These are phyloP conservation scores for Aspergillus terreus DNA, from an alignment of 2,329 filamentous ascomycete genomes.

Conservation along the genomic window DNA sequence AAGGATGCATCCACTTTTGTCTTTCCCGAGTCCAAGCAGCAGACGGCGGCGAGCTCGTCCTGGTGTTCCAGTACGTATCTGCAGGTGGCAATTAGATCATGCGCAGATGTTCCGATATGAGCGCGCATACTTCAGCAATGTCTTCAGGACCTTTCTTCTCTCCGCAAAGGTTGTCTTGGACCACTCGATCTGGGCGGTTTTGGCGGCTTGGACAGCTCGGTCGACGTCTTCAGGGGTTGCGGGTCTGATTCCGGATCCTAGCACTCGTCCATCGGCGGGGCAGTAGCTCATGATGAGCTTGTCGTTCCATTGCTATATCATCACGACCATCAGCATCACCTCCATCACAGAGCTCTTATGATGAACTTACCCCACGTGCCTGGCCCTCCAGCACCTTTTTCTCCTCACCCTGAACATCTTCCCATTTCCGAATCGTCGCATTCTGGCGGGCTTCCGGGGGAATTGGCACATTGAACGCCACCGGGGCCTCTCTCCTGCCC, in stretches of 20 bases:
- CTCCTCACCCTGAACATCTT: conserved; percentile 29
- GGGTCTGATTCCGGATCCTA: conserved; percentile 65
- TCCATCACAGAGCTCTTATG: neutral
- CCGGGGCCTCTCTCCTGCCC: conserved; percentile 29
- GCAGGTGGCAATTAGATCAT: neutral
- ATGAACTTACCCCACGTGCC: conserved; percentile 33
- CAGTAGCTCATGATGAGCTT: conserved; percentile 50
- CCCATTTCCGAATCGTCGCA: conserved; percentile 33
- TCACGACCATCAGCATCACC: conserved; percentile 13
- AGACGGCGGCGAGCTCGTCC: conserved; percentile 76
- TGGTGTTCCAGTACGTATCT: conserved; percentile 82
- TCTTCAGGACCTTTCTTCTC: conserved; percentile 73
- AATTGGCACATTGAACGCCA: conserved; percentile 36
- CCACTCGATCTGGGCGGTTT: conserved; percentile 74
- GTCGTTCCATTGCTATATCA: conserved; percentile 35
- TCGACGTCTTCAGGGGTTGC: conserved; percentile 75
- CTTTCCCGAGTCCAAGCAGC: conserved; percentile 91
- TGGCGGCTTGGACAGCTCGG: conserved; percentile 68
- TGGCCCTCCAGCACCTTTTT: conserved; percentile 37
- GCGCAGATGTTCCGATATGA: neutral
- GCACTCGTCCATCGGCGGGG: conserved; percentile 80
- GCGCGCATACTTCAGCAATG: conserved; percentile 61
- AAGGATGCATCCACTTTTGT: conserved; percentile 91
- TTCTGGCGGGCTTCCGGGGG: conserved; percentile 32
- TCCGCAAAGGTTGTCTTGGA: conserved; percentile 71